Evolutionary conservation across 164 flowering plant species (phyloP).

Genomic region (Taxillus chinensis): DNA sequence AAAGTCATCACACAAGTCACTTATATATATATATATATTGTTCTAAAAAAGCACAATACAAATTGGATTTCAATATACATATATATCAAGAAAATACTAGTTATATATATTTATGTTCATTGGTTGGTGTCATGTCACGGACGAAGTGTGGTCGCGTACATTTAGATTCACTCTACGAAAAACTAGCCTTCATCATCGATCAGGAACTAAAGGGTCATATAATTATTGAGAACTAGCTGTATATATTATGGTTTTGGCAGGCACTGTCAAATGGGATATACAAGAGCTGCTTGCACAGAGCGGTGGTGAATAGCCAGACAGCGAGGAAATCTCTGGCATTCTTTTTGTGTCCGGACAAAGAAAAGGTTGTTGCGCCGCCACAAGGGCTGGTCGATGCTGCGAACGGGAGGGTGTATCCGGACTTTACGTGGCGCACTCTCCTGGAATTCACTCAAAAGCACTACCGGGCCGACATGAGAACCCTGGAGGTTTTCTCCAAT

Average conservation of each 20-base stretch:
- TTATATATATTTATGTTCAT: no score
- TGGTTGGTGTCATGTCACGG: no score
- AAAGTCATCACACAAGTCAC: no score
- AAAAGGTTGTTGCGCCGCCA: slow-evolving; percentile 1
- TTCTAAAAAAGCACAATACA: no score
- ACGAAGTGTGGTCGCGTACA: no score
- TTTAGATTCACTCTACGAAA: no score
- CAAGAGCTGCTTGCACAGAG: slow-evolving; percentile 5
- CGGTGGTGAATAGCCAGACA: slow-evolving; percentile 1
- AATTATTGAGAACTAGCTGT: no score
- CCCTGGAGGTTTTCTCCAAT: slow-evolving; percentile 18
- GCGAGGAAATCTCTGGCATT: slow-evolving; percentile 1
- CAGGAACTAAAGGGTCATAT: no score
- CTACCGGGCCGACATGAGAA: slow-evolving; percentile 17
- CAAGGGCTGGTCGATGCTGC: neutral
- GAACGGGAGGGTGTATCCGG: slow-evolving; percentile 19
- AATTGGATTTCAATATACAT: no score
- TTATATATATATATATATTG: no score
- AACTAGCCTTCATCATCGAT: no score
- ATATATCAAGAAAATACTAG: no score
- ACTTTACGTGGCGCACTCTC: slow-evolving; percentile 25
- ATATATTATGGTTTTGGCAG: neutral
- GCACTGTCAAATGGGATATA: neutral
- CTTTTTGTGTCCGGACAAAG: neutral
- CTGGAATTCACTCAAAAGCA: slow-evolving; percentile 23